phyloP scores from a whole-genome alignment of 148 eudicot genomes.

The Chenopodium berlandieri region DNA sequence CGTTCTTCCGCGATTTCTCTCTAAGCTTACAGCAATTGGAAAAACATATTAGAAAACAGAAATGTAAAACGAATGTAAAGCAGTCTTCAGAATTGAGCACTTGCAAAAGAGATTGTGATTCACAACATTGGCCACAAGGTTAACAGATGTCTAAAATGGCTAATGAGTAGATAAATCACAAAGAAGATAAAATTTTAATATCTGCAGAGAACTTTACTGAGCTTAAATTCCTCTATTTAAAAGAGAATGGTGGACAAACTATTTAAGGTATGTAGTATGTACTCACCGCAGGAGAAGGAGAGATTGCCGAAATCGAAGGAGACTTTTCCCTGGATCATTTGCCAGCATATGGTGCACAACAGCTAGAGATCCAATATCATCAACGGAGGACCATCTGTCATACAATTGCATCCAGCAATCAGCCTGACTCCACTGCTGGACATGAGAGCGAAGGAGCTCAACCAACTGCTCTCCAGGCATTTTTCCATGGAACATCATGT shows the following conservation, averaged over 20 bases:
- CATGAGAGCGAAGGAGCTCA: conserved; percentile 49
- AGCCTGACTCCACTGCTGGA: conserved; percentile 64
- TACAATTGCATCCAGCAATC: conserved; percentile 89
- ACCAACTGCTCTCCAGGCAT: conserved; percentile 60
- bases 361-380: conserved; percentile 89
- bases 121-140: no score
- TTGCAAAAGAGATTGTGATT: no score
- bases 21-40: neutral
- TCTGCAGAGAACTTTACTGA: neutral
- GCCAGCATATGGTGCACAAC: conserved; percentile 77
- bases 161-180: neutral
- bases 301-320: conserved; percentile 73
- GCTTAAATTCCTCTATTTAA: neutral
- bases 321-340: conserved; percentile 79
- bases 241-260: neutral
- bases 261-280: neutral
- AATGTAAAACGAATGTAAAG: neutral
- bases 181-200: neutral
- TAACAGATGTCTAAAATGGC: no score
- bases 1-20: neutral
- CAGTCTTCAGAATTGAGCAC: neutral
- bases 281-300: conserved; percentile 74
- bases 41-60: neutral
- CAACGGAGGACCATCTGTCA: conserved; percentile 85
- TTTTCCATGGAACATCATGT: conserved; percentile 68